Conservation (phyloP, 1,284 basidiomycete species). For the Porogramme epimiltina region DNA sequence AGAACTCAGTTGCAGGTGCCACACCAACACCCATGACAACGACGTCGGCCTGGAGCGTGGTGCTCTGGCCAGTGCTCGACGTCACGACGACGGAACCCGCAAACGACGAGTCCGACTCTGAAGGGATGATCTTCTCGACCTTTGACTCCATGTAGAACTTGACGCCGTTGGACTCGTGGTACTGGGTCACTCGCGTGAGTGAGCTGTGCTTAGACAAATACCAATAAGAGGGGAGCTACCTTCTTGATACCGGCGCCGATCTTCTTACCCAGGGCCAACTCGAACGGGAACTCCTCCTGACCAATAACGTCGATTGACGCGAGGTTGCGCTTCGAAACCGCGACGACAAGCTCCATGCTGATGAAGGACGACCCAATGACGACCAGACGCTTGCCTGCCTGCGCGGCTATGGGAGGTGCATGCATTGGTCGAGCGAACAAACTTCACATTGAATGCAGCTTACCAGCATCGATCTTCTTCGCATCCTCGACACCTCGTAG, state of each 20-base stretch:
- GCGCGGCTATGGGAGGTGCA: conserved; percentile 25
- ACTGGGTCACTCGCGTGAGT: conserved; percentile 46
- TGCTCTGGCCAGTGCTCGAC: conserved; percentile 52
- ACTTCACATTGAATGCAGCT: conserved; percentile 15
- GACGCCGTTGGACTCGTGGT: conserved; percentile 79
- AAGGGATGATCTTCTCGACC: conserved; percentile 74
- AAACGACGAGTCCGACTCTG: conserved; percentile 47
- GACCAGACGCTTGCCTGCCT: conserved; percentile 78
- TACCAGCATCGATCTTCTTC: conserved; percentile 75
- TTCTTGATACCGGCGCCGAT: conserved; percentile 83
- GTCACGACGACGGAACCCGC: conserved; percentile 61
- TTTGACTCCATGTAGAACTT: conserved; percentile 81
- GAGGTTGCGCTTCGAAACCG: conserved; percentile 75
- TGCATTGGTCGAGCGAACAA: background rate
- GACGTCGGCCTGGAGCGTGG: conserved; percentile 70
- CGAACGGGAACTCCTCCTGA: conserved; percentile 84
- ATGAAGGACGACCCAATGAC: conserved; percentile 94
- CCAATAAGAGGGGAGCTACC: conserved; percentile 39
- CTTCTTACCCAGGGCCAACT: conserved; percentile 79
- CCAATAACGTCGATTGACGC: conserved; percentile 84
- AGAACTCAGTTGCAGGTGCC: conserved; percentile 80
- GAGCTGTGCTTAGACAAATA: background rate
- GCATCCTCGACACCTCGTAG: conserved; percentile 77
- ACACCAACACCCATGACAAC: conserved; percentile 92
- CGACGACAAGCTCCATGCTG: conserved; percentile 87